Percentiles rank a stretch among this genome's conserved stretches.
Conservation (phyloP, 106 monocot species). For the Platanthera guangdongensis region DNA sequence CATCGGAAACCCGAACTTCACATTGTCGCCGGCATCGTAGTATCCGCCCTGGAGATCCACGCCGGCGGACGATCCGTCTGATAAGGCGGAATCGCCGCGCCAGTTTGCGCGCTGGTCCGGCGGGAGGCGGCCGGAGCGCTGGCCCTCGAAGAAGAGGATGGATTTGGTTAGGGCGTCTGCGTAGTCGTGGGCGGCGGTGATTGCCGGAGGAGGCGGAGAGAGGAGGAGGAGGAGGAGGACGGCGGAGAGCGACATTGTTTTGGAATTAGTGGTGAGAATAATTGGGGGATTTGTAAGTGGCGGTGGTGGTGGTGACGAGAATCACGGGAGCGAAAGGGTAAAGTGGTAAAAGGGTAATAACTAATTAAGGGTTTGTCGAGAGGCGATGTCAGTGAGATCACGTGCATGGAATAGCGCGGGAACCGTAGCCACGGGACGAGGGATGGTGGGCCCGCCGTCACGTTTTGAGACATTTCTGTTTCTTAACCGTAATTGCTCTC, state of each 20-base stretch:
- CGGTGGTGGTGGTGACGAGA: background rate
- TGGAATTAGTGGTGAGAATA: no score
- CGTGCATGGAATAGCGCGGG: background rate
- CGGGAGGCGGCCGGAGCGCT: slow-evolving; percentile 78
- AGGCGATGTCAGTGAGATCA: background rate
- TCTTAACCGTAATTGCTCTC: no score
- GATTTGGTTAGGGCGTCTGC: slow-evolving; percentile 69
- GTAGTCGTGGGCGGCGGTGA: slow-evolving; percentile 44
- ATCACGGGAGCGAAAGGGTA: background rate
- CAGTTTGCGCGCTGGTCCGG: slow-evolving; percentile 43
- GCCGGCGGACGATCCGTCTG: slow-evolving; percentile 47
- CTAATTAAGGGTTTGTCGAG: background rate
- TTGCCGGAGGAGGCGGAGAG: background rate
- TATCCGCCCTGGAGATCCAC: slow-evolving; percentile 86
- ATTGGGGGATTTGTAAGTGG: background rate
- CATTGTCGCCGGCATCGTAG: slow-evolving; percentile 90
- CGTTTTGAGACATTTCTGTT: no score
- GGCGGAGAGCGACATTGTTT: background rate
- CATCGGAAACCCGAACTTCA: slow-evolving; percentile 90
- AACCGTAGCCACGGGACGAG: no score
- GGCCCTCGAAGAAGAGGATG: slow-evolving; percentile 90
- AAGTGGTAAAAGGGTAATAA: background rate
- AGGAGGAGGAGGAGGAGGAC: slow-evolving; percentile 9
- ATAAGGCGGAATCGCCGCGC: slow-evolving; percentile 55
- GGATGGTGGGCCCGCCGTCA: no score